A percentile compares a stretch with the other conserved stretches of the same genome.
Evolutionary conservation across 768 basidiomycete genomes (phyloP).

Genomic region (Russula ochroleuca): DNA sequence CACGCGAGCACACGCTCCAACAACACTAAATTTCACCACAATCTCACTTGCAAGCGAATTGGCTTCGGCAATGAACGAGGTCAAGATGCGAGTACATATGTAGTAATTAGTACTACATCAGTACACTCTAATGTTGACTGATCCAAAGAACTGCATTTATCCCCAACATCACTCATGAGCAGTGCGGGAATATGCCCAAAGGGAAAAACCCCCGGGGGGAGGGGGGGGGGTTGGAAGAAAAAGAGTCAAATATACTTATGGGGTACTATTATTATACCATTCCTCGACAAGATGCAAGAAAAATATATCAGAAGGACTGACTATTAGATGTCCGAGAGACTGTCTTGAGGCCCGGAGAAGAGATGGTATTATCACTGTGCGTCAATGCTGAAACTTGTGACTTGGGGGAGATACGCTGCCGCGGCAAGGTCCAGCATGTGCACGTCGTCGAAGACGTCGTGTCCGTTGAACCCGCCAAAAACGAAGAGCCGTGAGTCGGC

Average conservation of each 20-base stretch:
- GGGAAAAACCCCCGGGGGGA: too few species aligned
- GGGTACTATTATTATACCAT: not conserved
- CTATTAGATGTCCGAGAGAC: not conserved
- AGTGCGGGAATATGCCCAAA: not conserved
- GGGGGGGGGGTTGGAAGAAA: not conserved
- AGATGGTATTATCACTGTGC: conserved; percentile 27
- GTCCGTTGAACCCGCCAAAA: conserved; percentile 87
- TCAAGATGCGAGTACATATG: not conserved
- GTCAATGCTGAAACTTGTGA: conserved; percentile 51
- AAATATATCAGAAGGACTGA: not conserved
- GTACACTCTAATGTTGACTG: not conserved
- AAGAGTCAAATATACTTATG: not conserved
- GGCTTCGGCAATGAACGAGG: not conserved
- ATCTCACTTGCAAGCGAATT: not conserved
- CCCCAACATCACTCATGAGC: not conserved
- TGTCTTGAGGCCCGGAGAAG: not conserved
- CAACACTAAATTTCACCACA: too few species aligned
- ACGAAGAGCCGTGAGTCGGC: conserved; percentile 83
- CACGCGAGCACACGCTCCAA: too few species aligned
- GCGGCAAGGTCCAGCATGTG: conserved; percentile 82
- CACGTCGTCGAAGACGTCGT: conserved; percentile 79
- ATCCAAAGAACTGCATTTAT: not conserved
- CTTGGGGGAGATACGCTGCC: conserved; percentile 85
- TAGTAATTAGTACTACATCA: not conserved
- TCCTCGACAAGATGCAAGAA: not conserved